Conservation (phyloP, 176 grass and related monocot genomes). For the Oryza nivara region DNA sequence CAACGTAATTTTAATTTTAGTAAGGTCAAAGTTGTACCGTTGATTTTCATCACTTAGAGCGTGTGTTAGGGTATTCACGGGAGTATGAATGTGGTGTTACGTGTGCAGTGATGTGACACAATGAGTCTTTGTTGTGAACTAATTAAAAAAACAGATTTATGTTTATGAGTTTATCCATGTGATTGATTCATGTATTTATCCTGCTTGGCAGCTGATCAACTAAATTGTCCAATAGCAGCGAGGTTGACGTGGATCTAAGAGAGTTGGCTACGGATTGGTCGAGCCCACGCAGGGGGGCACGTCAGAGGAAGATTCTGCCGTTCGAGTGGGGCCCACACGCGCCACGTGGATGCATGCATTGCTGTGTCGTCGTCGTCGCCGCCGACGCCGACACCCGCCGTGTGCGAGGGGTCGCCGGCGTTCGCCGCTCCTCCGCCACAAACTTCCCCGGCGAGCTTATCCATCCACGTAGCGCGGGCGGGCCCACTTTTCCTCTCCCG, state of each 20-base stretch:
- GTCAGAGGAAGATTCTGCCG: neutral
- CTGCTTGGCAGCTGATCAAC: neutral
- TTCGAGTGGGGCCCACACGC: neutral
- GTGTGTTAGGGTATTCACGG: too few relatives aligned
- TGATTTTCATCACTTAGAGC: too few relatives aligned
- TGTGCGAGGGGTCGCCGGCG: neutral
- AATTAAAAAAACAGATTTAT: too few relatives aligned
- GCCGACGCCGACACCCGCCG: too few relatives aligned
- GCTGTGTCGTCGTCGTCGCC: neutral
- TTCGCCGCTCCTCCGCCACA: slow-evolving; percentile 40
- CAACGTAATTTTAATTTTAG: too few relatives aligned
- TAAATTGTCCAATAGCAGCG: neutral
- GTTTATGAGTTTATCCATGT: too few relatives aligned
- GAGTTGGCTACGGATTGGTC: neutral
- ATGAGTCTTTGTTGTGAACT: too few relatives aligned
- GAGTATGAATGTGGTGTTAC: too few relatives aligned
- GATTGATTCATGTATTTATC: too few relatives aligned
- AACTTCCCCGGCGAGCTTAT: slow-evolving; percentile 21
- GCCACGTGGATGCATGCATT: neutral
- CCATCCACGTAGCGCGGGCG: slow-evolving; percentile 12
- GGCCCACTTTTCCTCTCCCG: neutral
- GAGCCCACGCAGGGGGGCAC: neutral
- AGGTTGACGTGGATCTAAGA: slow-evolving; percentile 6
- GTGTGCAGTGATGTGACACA: too few relatives aligned
- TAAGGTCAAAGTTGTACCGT: too few relatives aligned